phyloP scores from a whole-genome alignment of 2,329 filamentous ascomycete species.

The Penicillium sp. region DNA sequence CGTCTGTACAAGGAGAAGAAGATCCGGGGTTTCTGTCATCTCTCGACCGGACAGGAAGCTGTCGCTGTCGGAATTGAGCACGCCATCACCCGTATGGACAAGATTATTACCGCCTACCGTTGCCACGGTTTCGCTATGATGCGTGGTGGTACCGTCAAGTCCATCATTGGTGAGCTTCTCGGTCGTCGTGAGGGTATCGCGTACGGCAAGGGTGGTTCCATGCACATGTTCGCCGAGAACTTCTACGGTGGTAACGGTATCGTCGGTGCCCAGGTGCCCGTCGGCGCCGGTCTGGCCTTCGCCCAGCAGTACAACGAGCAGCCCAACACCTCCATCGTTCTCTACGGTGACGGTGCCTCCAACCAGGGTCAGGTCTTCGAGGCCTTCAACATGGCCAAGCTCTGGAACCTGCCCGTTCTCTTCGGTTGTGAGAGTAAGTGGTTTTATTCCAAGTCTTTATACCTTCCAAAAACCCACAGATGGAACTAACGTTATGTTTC shows the following conservation, averaged over 20 bases:
- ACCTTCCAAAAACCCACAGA: not conserved
- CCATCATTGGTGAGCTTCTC: conserved; percentile 93
- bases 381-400: conserved; percentile 99
- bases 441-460: not conserved
- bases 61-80: conserved; percentile 97
- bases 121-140: conserved; percentile 98
- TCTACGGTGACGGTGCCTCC: conserved; percentile 97
- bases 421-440: conserved; percentile 96
- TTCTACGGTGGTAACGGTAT: conserved; percentile 99
- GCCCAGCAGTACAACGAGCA: conserved; percentile 90
- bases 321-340: conserved; percentile 81
- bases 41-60: conserved; percentile 96
- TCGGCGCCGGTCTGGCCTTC: conserved; percentile 94
- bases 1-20: conserved; percentile 99
- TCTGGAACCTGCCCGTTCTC: conserved; percentile 93
- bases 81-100: conserved; percentile 85
- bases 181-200: conserved; percentile 95
- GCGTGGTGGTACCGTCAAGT: conserved; percentile 86
- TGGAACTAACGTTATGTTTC: not conserved
- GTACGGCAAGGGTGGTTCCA: conserved; percentile 98
- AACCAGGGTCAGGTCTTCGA: conserved; percentile 99
- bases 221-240: conserved; percentile 99
- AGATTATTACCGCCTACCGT: conserved; percentile 96
- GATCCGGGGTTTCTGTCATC: conserved; percentile 98
- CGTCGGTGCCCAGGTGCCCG: conserved; percentile 95